A percentile compares a stretch with the other conserved stretches of the same genome.
phyloP scores from a whole-genome alignment of 495 filamentous ascomycete genomes.

The Lineolata rhizophorae region DNA sequence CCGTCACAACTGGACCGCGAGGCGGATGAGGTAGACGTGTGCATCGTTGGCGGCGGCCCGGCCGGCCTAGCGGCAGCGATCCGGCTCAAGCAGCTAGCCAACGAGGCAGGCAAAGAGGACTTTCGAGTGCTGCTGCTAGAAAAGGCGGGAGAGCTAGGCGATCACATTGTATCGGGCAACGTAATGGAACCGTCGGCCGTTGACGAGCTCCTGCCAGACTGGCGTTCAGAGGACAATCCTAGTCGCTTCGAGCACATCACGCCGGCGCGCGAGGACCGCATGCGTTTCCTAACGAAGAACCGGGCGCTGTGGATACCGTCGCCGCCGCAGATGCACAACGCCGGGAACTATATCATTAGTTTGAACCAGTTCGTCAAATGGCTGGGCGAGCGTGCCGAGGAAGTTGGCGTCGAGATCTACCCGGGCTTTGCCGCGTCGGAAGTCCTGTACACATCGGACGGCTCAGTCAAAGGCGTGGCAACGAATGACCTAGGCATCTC shows the following conservation, averaged over 20 bases:
- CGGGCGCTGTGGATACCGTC: conserved; percentile 57
- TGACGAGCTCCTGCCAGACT: conserved; percentile 82
- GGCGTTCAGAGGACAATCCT: conserved; percentile 71
- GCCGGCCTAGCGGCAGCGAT: conserved; percentile 87
- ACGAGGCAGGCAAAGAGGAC: conserved; percentile 85
- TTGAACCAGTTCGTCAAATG: conserved; percentile 87
- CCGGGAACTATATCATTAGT: conserved; percentile 94
- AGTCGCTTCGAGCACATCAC: conserved; percentile 68
- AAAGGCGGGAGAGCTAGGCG: conserved; percentile 87
- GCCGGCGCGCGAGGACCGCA: conserved; percentile 58
- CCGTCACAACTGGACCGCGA: conserved; percentile 58
- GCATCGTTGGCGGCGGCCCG: conserved; percentile 87
- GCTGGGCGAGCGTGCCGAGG: conserved; percentile 86
- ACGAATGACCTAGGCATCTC: conserved; percentile 85
- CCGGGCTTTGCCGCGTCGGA: conserved; percentile 90
- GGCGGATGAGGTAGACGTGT: conserved; percentile 84
- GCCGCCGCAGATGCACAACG: conserved; percentile 95
- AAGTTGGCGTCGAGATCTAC: conserved; percentile 95
- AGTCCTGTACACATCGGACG: conserved; percentile 68
- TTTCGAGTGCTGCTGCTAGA: conserved; percentile 85
- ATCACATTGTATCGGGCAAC: conserved; percentile 88
- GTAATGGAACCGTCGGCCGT: conserved; percentile 81
- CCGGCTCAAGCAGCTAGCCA: conserved; percentile 84
- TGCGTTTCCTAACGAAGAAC: conserved; percentile 86
- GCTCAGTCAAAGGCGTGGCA: conserved; percentile 80